These are phyloP conservation scores for Neurospora sp. DNA, from an alignment of 495 filamentous ascomycete genomes.

Conservation along the genomic window DNA sequence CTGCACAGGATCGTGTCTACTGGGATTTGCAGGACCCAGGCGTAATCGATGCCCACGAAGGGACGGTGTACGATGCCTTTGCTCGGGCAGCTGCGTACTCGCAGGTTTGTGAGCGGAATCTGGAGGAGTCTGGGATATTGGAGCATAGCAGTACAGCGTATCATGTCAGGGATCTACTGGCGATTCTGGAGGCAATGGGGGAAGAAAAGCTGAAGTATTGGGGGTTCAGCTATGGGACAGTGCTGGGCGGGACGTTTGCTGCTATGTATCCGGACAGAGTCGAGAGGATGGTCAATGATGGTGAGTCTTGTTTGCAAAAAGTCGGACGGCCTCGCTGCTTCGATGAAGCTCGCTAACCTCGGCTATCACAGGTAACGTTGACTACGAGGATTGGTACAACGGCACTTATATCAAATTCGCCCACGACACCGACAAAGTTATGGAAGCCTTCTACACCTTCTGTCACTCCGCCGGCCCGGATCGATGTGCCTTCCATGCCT, in stretches of 20 bases:
- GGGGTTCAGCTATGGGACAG: conserved; percentile 46
- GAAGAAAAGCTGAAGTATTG: conserved; percentile 40
- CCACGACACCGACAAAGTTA: conserved; percentile 43
- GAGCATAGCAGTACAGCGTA: conserved; percentile 28
- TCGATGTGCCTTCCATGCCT: conserved; percentile 36
- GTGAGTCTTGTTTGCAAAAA: conserved; percentile 13
- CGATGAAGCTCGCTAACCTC: conserved; percentile 4
- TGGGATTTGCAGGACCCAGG: conserved; percentile 30
- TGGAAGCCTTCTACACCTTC: conserved; percentile 42
- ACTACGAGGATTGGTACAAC: conserved; percentile 38
- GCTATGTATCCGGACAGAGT: conserved; percentile 40
- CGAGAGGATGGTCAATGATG: conserved; percentile 39
- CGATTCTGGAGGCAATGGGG: conserved; percentile 26
- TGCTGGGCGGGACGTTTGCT: conserved; percentile 42
- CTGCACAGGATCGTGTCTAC: conserved; percentile 19
- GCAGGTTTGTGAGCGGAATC: conserved; percentile 21
- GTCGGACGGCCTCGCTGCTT: neutral
- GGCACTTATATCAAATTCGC: conserved; percentile 37
- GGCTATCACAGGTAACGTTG: conserved; percentile 26
- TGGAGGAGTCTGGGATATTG: conserved; percentile 17
- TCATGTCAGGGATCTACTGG: conserved; percentile 34
- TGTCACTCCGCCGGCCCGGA: conserved; percentile 41
- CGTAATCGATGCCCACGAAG: conserved; percentile 29
- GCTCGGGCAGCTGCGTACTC: conserved; percentile 29
- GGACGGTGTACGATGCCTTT: conserved; percentile 29